Base-by-base conservation (phyloP, 768 basidiomycete genomes). In the Punctularia strigosozonata region DNA sequence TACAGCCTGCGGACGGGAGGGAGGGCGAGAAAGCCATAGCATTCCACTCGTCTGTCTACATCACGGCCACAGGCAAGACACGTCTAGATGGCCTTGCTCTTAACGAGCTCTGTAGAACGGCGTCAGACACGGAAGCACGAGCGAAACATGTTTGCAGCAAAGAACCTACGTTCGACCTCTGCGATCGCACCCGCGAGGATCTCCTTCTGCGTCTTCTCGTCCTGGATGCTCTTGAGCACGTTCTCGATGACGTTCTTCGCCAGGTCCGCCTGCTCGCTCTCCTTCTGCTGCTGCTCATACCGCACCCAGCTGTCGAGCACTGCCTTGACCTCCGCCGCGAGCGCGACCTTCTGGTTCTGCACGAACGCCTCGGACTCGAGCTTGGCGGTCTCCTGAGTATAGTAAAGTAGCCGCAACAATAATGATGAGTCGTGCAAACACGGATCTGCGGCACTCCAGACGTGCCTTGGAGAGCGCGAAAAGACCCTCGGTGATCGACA, bases 241-340 rank as follows among this genome's bases (percentile, higher is more conserved):
- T 86, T 89, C 42, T 78, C 75, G 51, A 95, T 85, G 57, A 99
- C 83, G 37, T 69, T 65, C 72, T 82, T 79, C 46, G 90, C 82
- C 41, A 99, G 78, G 37, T 88, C 85, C 23, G 78, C 72, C 73
- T 99, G 95, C 67, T 99, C 90, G 54, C 75, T 83, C 70, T 99
- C 92, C 71, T 95, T 90, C 56, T 77, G 71, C 58, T 92, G 88
- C 57, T 95, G 92, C 69, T 98, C 94, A 63, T 80, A 91, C 57
- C 95, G 85, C 41, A 91, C 94, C 92, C 92, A 95, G 59, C 85
- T 87, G 69, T 98, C 95, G 41, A 99, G 77, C 28, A 98, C 92
- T 22, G 80, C 52, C 66, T 97, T 98, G 55, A 97, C 66, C 66
- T 99, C 95, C 31, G 83, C 46, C 22, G 91, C 78, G 54, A 98